Conservation (phyloP, 1,139 yeast species). For the Geotrichum armillariae region DNA sequence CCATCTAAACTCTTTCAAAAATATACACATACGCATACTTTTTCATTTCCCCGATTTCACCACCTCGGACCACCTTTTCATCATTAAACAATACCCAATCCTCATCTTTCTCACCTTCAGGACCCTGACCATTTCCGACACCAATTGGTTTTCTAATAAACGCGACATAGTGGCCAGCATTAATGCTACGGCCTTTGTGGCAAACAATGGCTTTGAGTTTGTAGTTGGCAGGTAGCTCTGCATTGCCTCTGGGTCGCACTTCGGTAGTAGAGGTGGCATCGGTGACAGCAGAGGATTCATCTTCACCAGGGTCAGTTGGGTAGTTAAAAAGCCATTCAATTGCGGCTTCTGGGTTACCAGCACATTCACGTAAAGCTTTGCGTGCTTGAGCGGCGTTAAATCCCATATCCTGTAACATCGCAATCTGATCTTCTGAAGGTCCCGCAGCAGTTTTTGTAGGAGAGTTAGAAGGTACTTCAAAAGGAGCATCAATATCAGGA, state of each 20-base stretch:
- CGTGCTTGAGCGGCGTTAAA: slow-evolving; percentile 60
- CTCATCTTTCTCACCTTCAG: slow-evolving; percentile 35
- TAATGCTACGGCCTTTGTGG: slow-evolving; percentile 92
- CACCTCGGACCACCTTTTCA: slow-evolving; percentile 83
- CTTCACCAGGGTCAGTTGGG: slow-evolving; percentile 63
- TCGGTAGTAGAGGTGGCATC: slow-evolving; percentile 26
- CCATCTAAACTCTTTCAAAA: slow-evolving; percentile 33
- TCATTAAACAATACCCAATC: slow-evolving; percentile 89
- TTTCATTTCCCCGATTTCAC: slow-evolving; percentile 57
- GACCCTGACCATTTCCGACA: too few relatives aligned
- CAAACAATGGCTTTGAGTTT: slow-evolving; percentile 72
- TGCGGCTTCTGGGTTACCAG: slow-evolving; percentile 67
- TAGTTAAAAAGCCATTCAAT: slow-evolving; percentile 87
- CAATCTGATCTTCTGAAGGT: slow-evolving; percentile 44
- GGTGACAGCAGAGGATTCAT: slow-evolving; percentile 26
- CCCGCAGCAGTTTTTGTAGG: slow-evolving; percentile 20
- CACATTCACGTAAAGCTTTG: slow-evolving; percentile 64
- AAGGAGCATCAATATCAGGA: slow-evolving; percentile 67
- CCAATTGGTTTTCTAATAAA: slow-evolving; percentile 54
- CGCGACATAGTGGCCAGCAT: slow-evolving; percentile 95
- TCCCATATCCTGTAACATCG: slow-evolving; percentile 72
- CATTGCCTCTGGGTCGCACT: slow-evolving; percentile 27
- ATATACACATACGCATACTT: slow-evolving; percentile 51
- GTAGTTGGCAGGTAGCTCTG: slow-evolving; percentile 45
- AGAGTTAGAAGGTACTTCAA: slow-evolving; percentile 33